Percentiles rank a stretch among this genome's conserved stretches.
Conservation (phyloP, 2,329 filamentous ascomycete species). For the Microdochium bolleyi region DNA sequence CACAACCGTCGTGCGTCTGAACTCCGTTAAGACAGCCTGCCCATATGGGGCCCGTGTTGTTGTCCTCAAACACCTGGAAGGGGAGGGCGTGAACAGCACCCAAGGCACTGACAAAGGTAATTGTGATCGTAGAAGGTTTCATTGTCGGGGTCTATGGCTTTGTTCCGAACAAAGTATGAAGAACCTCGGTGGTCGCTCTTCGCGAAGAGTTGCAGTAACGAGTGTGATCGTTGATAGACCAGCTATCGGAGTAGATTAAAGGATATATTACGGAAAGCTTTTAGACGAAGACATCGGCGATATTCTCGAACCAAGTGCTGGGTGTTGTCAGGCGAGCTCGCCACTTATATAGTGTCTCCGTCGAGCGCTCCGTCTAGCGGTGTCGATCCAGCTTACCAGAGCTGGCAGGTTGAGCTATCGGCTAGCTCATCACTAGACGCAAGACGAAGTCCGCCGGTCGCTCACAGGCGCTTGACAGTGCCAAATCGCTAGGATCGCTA, state of each 20-base stretch:
- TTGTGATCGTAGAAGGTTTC: not conserved
- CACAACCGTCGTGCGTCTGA: not conserved
- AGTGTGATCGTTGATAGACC: not conserved
- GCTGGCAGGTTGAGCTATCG: too few species aligned
- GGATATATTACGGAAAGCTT: not conserved
- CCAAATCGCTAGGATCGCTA: not conserved
- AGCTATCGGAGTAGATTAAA: not conserved
- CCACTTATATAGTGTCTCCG: too few species aligned
- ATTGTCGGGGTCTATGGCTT: not conserved
- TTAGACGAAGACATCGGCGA: not conserved
- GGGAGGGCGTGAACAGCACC: not conserved
- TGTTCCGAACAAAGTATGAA: not conserved
- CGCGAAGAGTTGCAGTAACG: not conserved
- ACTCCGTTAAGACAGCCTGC: not conserved
- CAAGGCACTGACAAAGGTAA: not conserved
- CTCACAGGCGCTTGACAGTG: not conserved
- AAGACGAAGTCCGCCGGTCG: too few species aligned
- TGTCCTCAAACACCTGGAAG: not conserved
- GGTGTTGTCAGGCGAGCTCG: too few species aligned
- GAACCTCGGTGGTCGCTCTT: too few species aligned
- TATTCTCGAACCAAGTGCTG: not conserved
- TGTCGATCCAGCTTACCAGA: too few species aligned
- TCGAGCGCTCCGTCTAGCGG: too few species aligned
- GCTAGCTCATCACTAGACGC: too few species aligned
- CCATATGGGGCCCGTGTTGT: not conserved